phyloP scores from a whole-genome alignment of 2,329 filamentous ascomycete genomes.

The Dactylonectria estremocensis region DNA sequence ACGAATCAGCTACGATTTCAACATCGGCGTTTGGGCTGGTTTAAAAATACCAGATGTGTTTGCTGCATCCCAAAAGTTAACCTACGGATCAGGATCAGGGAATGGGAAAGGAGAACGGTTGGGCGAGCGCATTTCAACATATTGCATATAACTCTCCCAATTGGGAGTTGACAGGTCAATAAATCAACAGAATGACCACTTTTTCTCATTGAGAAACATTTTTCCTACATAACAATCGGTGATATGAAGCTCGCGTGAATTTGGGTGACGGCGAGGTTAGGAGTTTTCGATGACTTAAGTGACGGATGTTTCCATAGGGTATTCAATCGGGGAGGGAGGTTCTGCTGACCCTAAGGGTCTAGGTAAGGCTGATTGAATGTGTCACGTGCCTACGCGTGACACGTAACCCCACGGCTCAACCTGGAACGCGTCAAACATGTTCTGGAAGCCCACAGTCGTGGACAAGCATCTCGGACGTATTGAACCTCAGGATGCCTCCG shows the following conservation, averaged over 20 bases:
- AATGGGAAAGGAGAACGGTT: slow-evolving; percentile 46
- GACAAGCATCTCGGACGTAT: slow-evolving; percentile 6
- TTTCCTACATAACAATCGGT: background rate
- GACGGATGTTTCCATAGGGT: too few species aligned
- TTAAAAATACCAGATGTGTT: slow-evolving; percentile 55
- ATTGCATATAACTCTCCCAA: slow-evolving; percentile 55
- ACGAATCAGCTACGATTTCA: slow-evolving; percentile 67
- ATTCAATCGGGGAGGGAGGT: too few species aligned
- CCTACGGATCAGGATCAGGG: slow-evolving; percentile 51
- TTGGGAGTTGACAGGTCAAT: slow-evolving; percentile 51
- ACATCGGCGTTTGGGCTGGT: slow-evolving; percentile 69
- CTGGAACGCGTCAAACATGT: slow-evolving; percentile 30
- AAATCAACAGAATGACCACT: slow-evolving; percentile 50
- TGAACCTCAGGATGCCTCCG: slow-evolving; percentile 40
- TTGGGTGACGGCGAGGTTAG: too few species aligned
- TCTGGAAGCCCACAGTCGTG: slow-evolving; percentile 21
- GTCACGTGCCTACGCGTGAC: slow-evolving; percentile 44
- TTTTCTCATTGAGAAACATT: slow-evolving; percentile 45
- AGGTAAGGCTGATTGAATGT: background rate
- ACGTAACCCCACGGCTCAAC: slow-evolving; percentile 28
- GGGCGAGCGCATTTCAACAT: slow-evolving; percentile 59
- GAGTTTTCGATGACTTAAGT: background rate
- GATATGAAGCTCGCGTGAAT: too few species aligned
- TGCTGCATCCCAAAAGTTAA: slow-evolving; percentile 57
- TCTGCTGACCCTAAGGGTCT: background rate